Evolutionary conservation across 495 filamentous ascomycete genomes (phyloP).

Genomic region (Aspergillus mulundensis): DNA sequence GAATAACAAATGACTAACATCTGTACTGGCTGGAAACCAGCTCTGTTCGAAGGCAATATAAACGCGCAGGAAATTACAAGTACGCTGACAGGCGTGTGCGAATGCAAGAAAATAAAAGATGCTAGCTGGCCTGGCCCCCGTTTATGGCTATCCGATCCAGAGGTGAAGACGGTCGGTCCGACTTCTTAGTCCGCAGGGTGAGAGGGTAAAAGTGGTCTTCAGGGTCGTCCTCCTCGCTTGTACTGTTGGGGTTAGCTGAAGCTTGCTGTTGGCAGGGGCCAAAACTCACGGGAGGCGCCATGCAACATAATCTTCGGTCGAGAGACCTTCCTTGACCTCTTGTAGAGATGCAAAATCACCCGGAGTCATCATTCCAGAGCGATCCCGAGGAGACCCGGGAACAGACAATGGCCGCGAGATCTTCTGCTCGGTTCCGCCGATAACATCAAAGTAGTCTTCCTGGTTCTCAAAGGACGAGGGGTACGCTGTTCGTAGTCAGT

Average conservation of each 20-base stretch:
- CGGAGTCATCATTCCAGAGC: conserved; percentile 97
- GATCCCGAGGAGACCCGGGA: conserved; percentile 84
- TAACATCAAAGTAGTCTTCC: conserved; percentile 76
- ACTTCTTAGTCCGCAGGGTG: conserved; percentile 58
- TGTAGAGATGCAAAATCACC: conserved; percentile 96
- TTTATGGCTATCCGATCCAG: conserved; percentile 42
- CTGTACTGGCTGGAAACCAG: not conserved
- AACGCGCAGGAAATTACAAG: conserved; percentile 1
- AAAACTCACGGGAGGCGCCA: conserved; percentile 93
- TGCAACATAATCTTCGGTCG: conserved; percentile 94
- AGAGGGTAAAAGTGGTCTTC: conserved; percentile 93
- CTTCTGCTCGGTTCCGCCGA: conserved; percentile 86
- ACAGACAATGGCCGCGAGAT: conserved; percentile 89
- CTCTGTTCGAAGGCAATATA: not conserved
- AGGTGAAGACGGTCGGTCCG: conserved; percentile 37
- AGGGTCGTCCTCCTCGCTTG: conserved; percentile 88
- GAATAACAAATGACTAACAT: not conserved
- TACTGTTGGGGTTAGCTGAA: conserved; percentile 8
- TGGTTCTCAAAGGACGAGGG: conserved; percentile 74
- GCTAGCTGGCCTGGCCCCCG: conserved; percentile 12
- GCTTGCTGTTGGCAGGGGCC: not conserved
- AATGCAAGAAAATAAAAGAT: not conserved
- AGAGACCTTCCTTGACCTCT: conserved; percentile 87
- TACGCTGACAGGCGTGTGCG: not conserved
- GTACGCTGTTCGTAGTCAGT: conserved; percentile 56